Evolutionary conservation across 1,139 yeast genomes (phyloP), one percentile per base, ranked within the genome.

Genomic region (Hansenula lynferdii): DNA sequence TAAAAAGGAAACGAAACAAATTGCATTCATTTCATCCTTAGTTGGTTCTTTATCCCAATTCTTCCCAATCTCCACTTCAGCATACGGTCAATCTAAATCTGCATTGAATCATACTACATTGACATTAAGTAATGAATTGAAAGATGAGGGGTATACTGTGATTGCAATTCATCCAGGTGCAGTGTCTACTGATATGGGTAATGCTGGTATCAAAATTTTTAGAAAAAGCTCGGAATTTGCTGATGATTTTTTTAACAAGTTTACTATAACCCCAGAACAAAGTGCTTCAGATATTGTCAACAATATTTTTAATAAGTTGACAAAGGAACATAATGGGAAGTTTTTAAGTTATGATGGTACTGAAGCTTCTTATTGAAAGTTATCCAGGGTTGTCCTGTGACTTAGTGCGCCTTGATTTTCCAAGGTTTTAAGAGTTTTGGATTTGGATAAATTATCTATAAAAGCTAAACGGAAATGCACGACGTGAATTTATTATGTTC

Each of bases 71-170:
- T 28, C 51, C 5, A 19, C 41, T 19, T 36, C 56, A 20, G 62
- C 60, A 6, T 64, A 64, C 42, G 68, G 68, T 10, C 49, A 49
- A 23, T 60, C 67, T 18, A 65, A 64, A 39, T 65, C 67, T n/a
- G 65, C 64, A 1, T 34, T 63, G 40, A 62, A 62, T 49, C 58
- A 48, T 31, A 26, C 53, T 3, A 47, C 49, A 10, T 51, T 46
- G 26, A 49, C 48, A 12, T 37, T 62, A 30, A 47, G 57, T 20
- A 27, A 22, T 18, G 64, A 62, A 35, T 41, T 51, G 16, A 43
- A 43, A 15, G 39, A 32, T 1, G 57, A 60, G 19, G 53, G 49
- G 2, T 54, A 56, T 36, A 50, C 45, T 5, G 50, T 60, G 8
- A 43, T 54, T 10, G 51, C 60, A 14, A 32, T 61, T 12, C 59